Conservation (phyloP, 148 eudicot species). For the Beta vulgaris region DNA sequence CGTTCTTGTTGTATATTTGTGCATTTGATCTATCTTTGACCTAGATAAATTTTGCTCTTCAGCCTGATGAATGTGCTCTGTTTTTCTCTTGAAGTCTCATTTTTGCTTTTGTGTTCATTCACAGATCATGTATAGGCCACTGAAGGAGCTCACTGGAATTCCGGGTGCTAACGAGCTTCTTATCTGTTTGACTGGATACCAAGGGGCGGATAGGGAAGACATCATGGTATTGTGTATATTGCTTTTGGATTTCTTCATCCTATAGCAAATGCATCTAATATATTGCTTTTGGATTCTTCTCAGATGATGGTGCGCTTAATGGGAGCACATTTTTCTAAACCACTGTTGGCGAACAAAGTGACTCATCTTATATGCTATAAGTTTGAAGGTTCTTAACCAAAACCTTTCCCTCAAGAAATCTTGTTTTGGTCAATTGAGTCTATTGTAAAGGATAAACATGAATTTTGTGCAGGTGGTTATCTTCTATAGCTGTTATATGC, state of each 20-base stretch:
- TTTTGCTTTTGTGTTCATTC: slow-evolving; percentile 9
- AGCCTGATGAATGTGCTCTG: background rate
- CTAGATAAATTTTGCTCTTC: background rate
- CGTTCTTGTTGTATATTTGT: background rate
- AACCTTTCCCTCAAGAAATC: background rate
- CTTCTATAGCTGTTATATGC: background rate
- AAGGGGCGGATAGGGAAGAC: slow-evolving; percentile 63
- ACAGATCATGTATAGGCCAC: slow-evolving; percentile 78
- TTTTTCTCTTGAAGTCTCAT: background rate
- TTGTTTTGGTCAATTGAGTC: slow-evolving; percentile 9
- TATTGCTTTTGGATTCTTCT: slow-evolving; percentile 7
- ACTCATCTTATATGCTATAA: slow-evolving; percentile 98
- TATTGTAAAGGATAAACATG: background rate
- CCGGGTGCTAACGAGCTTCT: slow-evolving; percentile 66
- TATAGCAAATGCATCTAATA: background rate
- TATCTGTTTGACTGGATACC: slow-evolving; percentile 91
- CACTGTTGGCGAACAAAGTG: slow-evolving; percentile 66
- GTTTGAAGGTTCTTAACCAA: slow-evolving; percentile 32
- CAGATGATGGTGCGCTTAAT: slow-evolving; percentile 72
- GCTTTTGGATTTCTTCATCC: background rate
- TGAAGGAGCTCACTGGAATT: slow-evolving; percentile 67
- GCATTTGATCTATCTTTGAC: background rate
- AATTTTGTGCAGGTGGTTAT: background rate
- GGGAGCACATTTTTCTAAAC: slow-evolving; percentile 86
- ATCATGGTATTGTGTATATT: slow-evolving; percentile 59